A percentile compares a stretch with the other conserved stretches of the same genome.
Evolutionary conservation across 2,329 filamentous ascomycete genomes (phyloP).

Genomic region (Botrytis sinoallii): DNA sequence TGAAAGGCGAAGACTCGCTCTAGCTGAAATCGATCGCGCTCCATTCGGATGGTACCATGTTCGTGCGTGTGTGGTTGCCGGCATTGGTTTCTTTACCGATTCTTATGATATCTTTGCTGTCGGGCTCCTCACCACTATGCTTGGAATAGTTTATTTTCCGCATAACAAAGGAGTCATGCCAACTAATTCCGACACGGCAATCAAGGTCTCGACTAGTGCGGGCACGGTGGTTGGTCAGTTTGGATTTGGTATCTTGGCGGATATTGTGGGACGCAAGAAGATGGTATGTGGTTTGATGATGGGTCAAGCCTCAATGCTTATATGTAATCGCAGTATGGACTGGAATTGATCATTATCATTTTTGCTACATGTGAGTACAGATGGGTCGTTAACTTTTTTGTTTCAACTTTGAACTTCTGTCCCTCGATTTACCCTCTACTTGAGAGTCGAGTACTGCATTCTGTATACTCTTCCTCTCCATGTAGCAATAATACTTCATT

Average conservation of each 20-base stretch:
- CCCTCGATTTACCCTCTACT: neutral
- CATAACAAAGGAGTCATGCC: constrained; percentile 55
- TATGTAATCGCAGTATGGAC: constrained; percentile 54
- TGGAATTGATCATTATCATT: constrained; percentile 76
- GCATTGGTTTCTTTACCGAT: constrained; percentile 80
- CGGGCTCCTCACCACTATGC: constrained; percentile 62
- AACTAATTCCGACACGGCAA: constrained; percentile 67
- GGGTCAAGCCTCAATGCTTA: neutral
- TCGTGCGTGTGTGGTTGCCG: constrained; percentile 70
- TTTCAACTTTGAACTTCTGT: neutral
- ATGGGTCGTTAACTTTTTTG: neutral
- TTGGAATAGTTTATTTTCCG: constrained; percentile 29
- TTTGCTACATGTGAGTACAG: constrained; percentile 55
- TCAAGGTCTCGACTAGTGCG: constrained; percentile 79
- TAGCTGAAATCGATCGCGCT: constrained; percentile 78
- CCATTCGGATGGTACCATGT: constrained; percentile 80
- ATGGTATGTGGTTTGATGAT: constrained; percentile 40
- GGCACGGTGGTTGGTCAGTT: constrained; percentile 81
- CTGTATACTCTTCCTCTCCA: neutral
- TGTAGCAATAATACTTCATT: neutral
- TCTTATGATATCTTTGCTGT: constrained; percentile 60
- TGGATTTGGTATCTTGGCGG: constrained; percentile 72
- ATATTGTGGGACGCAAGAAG: constrained; percentile 70
- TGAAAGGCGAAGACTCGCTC: constrained; percentile 73
- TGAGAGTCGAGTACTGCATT: neutral